Evolutionary conservation across 23 red algal species (phyloP).

Genomic region (Gracilaria domingensis): DNA sequence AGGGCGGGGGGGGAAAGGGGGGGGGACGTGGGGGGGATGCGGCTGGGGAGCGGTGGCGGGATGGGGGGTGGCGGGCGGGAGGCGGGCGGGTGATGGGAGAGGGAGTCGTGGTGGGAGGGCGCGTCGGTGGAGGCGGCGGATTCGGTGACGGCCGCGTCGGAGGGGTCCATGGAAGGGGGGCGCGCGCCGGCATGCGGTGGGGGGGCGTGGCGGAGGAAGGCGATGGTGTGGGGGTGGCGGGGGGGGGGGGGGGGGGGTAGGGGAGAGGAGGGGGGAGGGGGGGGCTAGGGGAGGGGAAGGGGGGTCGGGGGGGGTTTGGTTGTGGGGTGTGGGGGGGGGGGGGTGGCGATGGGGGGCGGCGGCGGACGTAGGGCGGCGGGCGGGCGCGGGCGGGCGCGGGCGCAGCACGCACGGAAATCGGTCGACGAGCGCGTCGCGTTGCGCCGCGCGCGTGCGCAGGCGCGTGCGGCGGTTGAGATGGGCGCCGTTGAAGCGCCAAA

Average conservation of each 20-base stretch:
- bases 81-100: neutral
- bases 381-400: neutral
- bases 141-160: constrained; percentile 38
- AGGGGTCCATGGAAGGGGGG: constrained; percentile 24
- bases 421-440: neutral
- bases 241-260: neutral
- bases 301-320: constrained; percentile 33
- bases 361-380: neutral
- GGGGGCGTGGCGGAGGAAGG: neutral
- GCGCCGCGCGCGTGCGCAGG: neutral
- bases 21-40: too few species aligned
- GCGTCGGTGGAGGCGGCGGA: constrained; percentile 37
- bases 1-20: neutral
- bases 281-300: neutral
- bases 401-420: neutral
- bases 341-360: neutral
- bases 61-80: neutral
- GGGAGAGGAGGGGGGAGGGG: neutral
- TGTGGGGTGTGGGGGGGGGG: constrained; percentile 1
- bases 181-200: neutral
- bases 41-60: neutral
- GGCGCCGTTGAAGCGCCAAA: too few species aligned
- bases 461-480: neutral
- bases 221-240: neutral
- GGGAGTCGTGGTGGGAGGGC: constrained; percentile 11